Evolutionary conservation across 306 rosid genomes (phyloP), one percentile per base, ranked within the genome.

Genomic region (barrel medic (Medicago truncatula)): DNA sequence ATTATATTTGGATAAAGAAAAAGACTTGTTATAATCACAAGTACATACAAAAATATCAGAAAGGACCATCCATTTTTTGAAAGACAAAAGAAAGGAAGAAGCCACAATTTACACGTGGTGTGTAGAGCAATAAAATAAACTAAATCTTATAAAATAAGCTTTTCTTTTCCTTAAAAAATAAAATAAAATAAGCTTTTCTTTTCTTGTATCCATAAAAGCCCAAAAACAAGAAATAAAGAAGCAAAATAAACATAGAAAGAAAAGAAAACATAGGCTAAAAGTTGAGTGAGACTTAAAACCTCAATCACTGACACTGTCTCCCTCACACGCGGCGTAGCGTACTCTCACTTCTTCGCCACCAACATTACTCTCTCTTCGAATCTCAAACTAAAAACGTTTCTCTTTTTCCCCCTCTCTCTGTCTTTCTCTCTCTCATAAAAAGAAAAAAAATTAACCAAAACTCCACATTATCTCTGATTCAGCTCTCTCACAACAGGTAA

Each of bases 271-370:
- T 8, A 34, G 11, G 1, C 6, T 5, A 74, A 74, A 74, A 60
- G 1, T 1, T 16, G 17, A 17, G 23, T 2, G 8, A 56, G 66
- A 63, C 15, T 18, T 28, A n/a, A 47, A 72, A 9, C 34, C 38
- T 21, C 64, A 58, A 58, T 21, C 38, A 58, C 73, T 61, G 71
- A 70, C 65, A 49, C 56, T 70, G 46, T 53, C 31, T 70, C 59
- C n/a, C 4, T 47, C 66, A 70, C 82, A 78, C 71, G 82, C 76
- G 72, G 72, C 82, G 72, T 49, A 70, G 21, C 76, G 82, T 59
- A 38, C 46, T 10, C 81, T 46, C 76, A 77, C 61, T 58, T 58
- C 38, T 44, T 25, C 23, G 8, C 43, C 71, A 69, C 52, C 69
- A 21, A n/a, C 47, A 43, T 16, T 4, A 50, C 53, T 1, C 18